A percentile compares a stretch with the other conserved stretches of the same genome.
These are phyloP conservation scores for Pouteria glomerata DNA, from an alignment of 148 eudicot species.

Conservation along the genomic window DNA sequence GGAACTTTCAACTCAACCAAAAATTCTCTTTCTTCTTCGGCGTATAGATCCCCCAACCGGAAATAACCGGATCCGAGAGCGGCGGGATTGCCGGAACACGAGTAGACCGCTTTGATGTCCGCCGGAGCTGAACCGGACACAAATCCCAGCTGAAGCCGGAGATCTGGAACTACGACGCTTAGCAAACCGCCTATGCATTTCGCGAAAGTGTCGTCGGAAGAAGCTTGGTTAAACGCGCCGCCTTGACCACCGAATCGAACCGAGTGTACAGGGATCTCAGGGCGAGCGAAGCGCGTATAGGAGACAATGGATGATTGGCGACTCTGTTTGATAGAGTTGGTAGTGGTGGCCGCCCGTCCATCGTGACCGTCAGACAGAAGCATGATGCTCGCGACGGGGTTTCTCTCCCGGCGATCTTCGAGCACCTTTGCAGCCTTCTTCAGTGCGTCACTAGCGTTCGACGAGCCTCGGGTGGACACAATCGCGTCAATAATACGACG, in stretches of 20 bases:
- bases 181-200: conserved; percentile 37
- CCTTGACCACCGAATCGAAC: conserved; percentile 20
- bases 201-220: conserved; percentile 35
- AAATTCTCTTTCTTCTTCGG: conserved; percentile 70
- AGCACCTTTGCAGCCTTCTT: conserved; percentile 68
- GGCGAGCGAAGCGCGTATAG: conserved; percentile 37
- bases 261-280: conserved; percentile 51
- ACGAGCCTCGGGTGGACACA: conserved; percentile 30
- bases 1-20: conserved; percentile 69
- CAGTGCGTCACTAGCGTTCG: conserved; percentile 49
- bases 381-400: conserved; percentile 49
- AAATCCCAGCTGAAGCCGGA: conserved; percentile 49
- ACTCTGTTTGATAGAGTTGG: not conserved
- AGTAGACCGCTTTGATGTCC: conserved; percentile 64
- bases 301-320: conserved; percentile 18
- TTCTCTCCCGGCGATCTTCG: conserved; percentile 70
- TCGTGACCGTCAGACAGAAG: conserved; percentile 43
- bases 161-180: conserved; percentile 59
- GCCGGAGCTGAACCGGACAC: conserved; percentile 55
- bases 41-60: conserved; percentile 56
- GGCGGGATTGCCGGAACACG: conserved; percentile 41
- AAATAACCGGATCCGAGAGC: conserved; percentile 37
- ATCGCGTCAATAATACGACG: conserved; percentile 66
- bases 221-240: conserved; percentile 16
- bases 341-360: not conserved